Percentiles rank a stretch among this genome's conserved stretches.
phyloP scores from a whole-genome alignment of 179 eudicot genomes.

The Actinidia arguta region DNA sequence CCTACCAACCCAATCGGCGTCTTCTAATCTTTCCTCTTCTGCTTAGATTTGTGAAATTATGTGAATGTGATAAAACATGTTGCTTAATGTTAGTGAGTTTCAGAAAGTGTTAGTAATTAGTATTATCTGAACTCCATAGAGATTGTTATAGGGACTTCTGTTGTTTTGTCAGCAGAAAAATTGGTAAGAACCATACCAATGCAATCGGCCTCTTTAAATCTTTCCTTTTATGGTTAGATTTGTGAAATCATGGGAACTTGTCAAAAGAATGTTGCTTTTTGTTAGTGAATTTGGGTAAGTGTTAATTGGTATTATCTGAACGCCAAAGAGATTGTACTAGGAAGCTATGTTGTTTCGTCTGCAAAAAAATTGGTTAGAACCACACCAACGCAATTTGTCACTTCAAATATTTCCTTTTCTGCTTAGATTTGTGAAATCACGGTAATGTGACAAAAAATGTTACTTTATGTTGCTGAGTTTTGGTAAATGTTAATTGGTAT shows the following conservation, averaged over 20 bases:
- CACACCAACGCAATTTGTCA: neutral
- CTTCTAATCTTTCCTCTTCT: neutral
- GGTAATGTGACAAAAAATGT: slow-evolving; percentile 4
- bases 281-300: neutral
- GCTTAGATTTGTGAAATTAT: neutral
- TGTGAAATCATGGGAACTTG: neutral
- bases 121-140: neutral
- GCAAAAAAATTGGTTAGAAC: slow-evolving; percentile 87
- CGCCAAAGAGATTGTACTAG: neutral
- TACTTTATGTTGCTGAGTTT: neutral
- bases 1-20: neutral
- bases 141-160: neutral
- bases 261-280: neutral
- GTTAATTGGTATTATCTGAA: neutral
- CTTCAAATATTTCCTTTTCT: neutral
- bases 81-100: neutral
- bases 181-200: slow-evolving; percentile 51
- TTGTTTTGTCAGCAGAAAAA: slow-evolving; percentile 69
- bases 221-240: slow-evolving; percentile 1
- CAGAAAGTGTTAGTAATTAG: neutral
- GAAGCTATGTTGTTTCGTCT: slow-evolving; percentile 63
- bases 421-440: neutral
- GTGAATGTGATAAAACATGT: neutral
- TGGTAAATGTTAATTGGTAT: slow-evolving; percentile 6
- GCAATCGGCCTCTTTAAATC: neutral